Conservation (phyloP, 2,329 filamentous ascomycete species). For the Monosporascus sp. region DNA sequence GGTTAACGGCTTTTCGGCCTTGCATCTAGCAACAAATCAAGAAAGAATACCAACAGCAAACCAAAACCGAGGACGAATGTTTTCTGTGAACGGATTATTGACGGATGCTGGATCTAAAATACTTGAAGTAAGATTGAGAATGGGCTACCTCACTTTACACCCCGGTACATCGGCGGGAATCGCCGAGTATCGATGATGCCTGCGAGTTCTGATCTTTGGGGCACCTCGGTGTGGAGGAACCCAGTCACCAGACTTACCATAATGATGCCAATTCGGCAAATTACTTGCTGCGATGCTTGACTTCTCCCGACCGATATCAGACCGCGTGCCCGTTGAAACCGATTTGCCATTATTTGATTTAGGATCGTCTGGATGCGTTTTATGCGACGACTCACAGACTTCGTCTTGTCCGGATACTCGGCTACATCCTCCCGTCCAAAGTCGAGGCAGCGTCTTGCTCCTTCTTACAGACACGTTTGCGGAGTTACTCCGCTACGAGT, state of each 20-base stretch:
- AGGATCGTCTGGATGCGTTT: too few relatives aligned
- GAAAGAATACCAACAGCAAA: conserved; percentile 28
- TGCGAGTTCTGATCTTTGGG: neutral
- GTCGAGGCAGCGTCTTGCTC: too few relatives aligned
- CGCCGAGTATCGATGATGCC: neutral
- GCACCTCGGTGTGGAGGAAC: neutral
- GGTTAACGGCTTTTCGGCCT: conserved; percentile 36
- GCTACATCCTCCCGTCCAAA: too few relatives aligned
- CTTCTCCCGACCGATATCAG: neutral
- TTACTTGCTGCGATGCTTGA: neutral
- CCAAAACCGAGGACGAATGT: conserved; percentile 5
- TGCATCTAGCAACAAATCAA: conserved; percentile 31
- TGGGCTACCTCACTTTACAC: conserved; percentile 1
- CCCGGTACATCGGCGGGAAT: too few relatives aligned
- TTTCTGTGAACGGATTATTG: conserved; percentile 15
- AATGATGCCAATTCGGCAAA: neutral
- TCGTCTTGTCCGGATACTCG: too few relatives aligned
- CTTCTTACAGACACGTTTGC: too few relatives aligned
- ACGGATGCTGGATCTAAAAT: conserved; percentile 5
- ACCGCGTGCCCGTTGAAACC: too few relatives aligned
- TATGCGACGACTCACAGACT: too few relatives aligned
- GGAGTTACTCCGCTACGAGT: too few relatives aligned
- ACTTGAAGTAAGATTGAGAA: conserved; percentile 1
- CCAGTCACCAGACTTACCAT: neutral
- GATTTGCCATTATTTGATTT: too few relatives aligned